Evolutionary conservation across 257 asterid genomes (phyloP), one percentile per base, ranked within the genome.

Genomic region (Solanum verrucosum): DNA sequence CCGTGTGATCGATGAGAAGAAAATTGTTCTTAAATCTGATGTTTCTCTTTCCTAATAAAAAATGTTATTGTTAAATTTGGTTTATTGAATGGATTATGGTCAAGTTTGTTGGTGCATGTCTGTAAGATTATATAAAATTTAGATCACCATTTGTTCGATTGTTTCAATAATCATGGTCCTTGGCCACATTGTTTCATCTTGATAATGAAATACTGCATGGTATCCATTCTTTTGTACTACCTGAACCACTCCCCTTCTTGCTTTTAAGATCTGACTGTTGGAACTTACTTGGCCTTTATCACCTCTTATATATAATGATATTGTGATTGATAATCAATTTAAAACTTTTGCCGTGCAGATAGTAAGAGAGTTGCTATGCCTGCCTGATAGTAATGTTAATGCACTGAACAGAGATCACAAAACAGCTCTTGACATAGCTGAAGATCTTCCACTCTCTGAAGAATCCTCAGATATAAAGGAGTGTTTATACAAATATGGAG

Each of bases 381-480:
- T 93, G 68, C 95, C 93, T 16, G 93, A 93, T 89, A 92, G 88
- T 71, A 90, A 93, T 71, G 94, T 92, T n/a, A 93, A 93, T 37
- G 94, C 95, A 68, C 90, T 91, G 56, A 92, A 90, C 85, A 86
- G 95, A 90, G 95, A 93, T 70, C 95, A 92, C 83, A 93, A 92
- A 91, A 93, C 95, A 73, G 92, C 94, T 84, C 92, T 93, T 33
- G 94, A 93, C 91, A 92, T 93, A 87, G 94, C 95, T 4, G 93
- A 93, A 91, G 90, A 87, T 82, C 94, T 93, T 88, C 92, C 93
- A 37, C 90, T 89, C 33, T 90, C 93, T 27, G 94, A 92, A 88
- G 95, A 93, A 56, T 91, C 94, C 52, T 49, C 92, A 1, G 92
- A 89, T 33, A 92, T 93, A 46, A 92, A 91, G 87, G 93, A 89